Evolutionary conservation across 108 stramenopile species (phyloP).

Genomic region (Chaetoceros muelleri): DNA sequence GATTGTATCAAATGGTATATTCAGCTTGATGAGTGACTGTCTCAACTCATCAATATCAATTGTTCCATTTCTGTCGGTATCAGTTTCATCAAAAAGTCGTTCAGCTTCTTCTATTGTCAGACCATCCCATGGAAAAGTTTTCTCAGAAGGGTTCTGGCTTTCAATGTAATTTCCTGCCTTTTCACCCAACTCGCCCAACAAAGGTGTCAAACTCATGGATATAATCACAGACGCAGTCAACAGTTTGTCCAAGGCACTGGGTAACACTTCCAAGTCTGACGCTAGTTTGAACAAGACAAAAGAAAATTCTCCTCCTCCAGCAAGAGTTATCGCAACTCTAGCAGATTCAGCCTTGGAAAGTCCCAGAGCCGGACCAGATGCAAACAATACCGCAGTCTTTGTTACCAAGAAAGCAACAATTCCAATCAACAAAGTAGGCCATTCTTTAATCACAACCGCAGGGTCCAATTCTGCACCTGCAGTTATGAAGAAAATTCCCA

Average conservation of each 20-base stretch:
- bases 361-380: slow-evolving; percentile 44
- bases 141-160: slow-evolving; percentile 13
- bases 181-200: slow-evolving; percentile 50
- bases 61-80: slow-evolving; percentile 26
- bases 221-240: slow-evolving; percentile 63
- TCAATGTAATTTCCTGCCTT: slow-evolving; percentile 41
- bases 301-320: slow-evolving; percentile 67
- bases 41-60: slow-evolving; percentile 43
- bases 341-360: slow-evolving; percentile 48
- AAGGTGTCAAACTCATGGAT: slow-evolving; percentile 68
- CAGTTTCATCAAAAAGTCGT: slow-evolving; percentile 32
- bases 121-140: slow-evolving; percentile 14
- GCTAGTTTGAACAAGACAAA: slow-evolving; percentile 69
- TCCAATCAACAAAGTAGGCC: slow-evolving; percentile 56
- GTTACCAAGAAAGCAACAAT: slow-evolving; percentile 37
- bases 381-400: slow-evolving; percentile 48
- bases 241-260: slow-evolving; percentile 29
- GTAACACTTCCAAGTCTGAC: slow-evolving; percentile 45
- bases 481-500: slow-evolving; percentile 70
- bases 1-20: slow-evolving; percentile 19
- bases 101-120: slow-evolving; percentile 27
- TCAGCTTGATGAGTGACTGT: slow-evolving; percentile 15
- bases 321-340: slow-evolving; percentile 42
- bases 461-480: slow-evolving; percentile 64
- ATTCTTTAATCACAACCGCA: slow-evolving; percentile 32